Evolutionary conservation across 805 yeast species (phyloP).

Genomic region (Yamadazyma olivae): DNA sequence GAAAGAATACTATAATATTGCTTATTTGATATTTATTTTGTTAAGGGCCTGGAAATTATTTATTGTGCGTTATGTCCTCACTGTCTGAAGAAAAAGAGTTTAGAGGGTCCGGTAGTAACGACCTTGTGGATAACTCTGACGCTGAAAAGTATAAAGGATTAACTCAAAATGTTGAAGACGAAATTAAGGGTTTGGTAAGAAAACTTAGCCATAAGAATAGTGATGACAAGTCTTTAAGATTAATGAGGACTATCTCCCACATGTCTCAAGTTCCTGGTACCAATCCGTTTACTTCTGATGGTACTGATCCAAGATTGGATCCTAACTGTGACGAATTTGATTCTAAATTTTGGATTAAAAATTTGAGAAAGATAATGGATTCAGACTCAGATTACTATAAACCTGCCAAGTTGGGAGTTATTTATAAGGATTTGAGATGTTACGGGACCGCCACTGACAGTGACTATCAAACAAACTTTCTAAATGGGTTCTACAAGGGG

Average conservation of each 20-base stretch:
- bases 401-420: constrained; percentile 58
- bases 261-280: constrained; percentile 54
- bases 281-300: constrained; percentile 32
- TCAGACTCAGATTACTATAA: constrained; percentile 62
- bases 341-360: constrained; percentile 66
- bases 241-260: constrained; percentile 34
- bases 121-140: too few species aligned
- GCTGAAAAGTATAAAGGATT: constrained; percentile 38
- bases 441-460: constrained; percentile 66
- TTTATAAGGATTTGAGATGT: constrained; percentile 57
- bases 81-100: too few species aligned
- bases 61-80: too few species aligned
- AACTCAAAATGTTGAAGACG: constrained; percentile 26
- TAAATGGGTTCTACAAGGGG: constrained; percentile 36
- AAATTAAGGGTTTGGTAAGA: constrained; percentile 39
- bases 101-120: too few species aligned
- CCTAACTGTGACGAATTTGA: constrained; percentile 59
- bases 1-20: too few species aligned
- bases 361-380: constrained; percentile 50
- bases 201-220: constrained; percentile 1
- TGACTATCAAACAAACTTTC: constrained; percentile 61
- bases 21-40: too few species aligned
- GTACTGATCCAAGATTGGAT: constrained; percentile 36
- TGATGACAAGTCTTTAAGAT: not conserved
- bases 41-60: too few species aligned